Evolutionary conservation across 495 filamentous ascomycete species (phyloP), one percentile per base, ranked within the genome.

Genomic region (Neurospora sp.): DNA sequence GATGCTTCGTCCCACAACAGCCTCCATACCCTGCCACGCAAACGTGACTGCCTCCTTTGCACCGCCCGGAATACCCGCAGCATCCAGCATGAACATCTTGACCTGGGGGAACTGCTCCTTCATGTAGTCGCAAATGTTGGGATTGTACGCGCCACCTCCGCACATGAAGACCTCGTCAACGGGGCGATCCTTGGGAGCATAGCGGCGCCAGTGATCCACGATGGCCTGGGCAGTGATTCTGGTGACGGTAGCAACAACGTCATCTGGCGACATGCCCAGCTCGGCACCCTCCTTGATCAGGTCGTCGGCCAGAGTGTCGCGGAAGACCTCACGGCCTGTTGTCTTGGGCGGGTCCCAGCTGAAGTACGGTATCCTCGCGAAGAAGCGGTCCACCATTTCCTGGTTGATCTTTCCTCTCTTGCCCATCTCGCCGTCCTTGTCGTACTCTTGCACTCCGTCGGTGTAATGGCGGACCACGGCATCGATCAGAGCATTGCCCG

Each of bases 81-180:
- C 84, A 69, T 88, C 86, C 8, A 88, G 79, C 85, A 87, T 86
- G 48, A 84, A 77, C 69, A 88, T 87, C 40, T 81, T 79, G 3
- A 86, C 83, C 9, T 82, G 76, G 8, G 84, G 85, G 74, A 85
- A 86, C 69, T 83, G 76, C 70, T 81, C 69, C 74, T 88, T 83
- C 69, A 89, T 84, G 72, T 83, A 86, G 5, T 79, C 79, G 9
- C 82, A 81, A 74, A 88, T 89, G 71, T 88, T 89, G 2, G 86
- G 87, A 76, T 89, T 88, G 68, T 83, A 83, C 0, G 86, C 87
- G 20, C 87, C 88, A 18, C 87, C 88, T 18, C 87, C 87, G 78
- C 86, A 88, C 84, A 89, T 87, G 80, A 85, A 89, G 53, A 88
- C 84, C 78, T 89, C 87, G 73, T 85, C 82, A n/a, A 87, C 77